Base-by-base conservation (phyloP, 225 moss, liverwort and hornwort genomes). In the Neckera pumila region DNA sequence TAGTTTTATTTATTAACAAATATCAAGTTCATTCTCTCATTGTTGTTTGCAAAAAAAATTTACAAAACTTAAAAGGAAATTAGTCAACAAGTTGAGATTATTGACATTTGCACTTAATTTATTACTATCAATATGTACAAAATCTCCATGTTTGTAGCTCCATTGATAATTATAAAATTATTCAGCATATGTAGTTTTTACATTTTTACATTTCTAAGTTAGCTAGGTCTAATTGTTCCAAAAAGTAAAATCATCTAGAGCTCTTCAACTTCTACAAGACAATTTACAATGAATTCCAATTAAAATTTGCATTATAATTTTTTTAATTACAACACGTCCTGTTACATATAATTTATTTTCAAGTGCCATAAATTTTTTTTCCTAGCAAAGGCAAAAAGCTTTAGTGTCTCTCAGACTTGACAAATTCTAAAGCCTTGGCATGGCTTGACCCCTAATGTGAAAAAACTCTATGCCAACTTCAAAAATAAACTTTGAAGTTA, bases 401-500 rank as follows among this genome's bases (percentile, higher is more conserved):
- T 51, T 33, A 33, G 42, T 72, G 16, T 72, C 16, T 27, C 4
- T 28, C 1, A 54, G 0, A 54, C 4, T 76, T 76, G 4, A 73
- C 30, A 6, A 30, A 10, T 18, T 28, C 4, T 17, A 7, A 1
- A 3, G 28, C 6, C 43, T 33, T 22, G 2, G 34, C 0, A 0
- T 47, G 47, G 47, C 47, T 47, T 34, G 9, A 34, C 1, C 4
- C 1, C 19, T 2, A 20, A 1, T 1, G 17, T 20, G 6, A 49
- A 74, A 11, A 49, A 30, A 30, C 0, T 26, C 8, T 18, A 33
- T 33, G 12, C 1, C 20, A 49, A 51, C 2, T 36, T 77, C 2
- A 53, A 22, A 18, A 77, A 22, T 10, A 15, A n/a, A 36, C 10
- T 54, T 9, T 54, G 14, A 10, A 54, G 9, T 36, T 54, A 77